Conservation (phyloP, 2,329 filamentous ascomycete species). For the Diaporthe sp. region DNA sequence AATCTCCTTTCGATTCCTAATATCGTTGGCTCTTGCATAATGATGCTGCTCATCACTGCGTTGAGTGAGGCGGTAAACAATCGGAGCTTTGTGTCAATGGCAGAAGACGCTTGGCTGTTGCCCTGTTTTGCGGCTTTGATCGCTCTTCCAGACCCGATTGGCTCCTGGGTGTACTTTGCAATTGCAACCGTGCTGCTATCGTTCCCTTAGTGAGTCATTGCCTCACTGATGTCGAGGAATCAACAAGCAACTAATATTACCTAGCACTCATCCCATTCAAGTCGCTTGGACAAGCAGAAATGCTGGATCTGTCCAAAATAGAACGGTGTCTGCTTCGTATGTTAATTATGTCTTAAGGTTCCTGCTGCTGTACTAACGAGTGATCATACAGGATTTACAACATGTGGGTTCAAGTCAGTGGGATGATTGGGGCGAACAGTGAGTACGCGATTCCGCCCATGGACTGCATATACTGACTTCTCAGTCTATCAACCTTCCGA, state of each 20-base stretch:
- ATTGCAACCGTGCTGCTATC: background rate
- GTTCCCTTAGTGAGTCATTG: background rate
- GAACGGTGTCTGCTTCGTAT: constrained; percentile 63
- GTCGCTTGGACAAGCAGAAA: constrained; percentile 68
- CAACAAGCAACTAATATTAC: background rate
- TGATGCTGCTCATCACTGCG: constrained; percentile 56
- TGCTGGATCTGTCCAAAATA: constrained; percentile 65
- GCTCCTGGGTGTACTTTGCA: constrained; percentile 18
- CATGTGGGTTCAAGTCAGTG: constrained; percentile 38
- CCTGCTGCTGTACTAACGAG: background rate
- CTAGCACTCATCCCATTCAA: constrained; percentile 13
- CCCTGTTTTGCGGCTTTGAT: constrained; percentile 52
- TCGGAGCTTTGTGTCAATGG: constrained; percentile 52
- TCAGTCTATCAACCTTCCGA: constrained; percentile 42
- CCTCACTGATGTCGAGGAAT: background rate
- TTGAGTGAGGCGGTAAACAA: constrained; percentile 55
- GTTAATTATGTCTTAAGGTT: background rate
- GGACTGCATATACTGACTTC: background rate
- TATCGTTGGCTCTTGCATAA: constrained; percentile 35
- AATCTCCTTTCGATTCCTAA: constrained; percentile 65
- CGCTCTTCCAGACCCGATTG: background rate
- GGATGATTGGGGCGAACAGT: constrained; percentile 58
- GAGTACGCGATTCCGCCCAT: background rate
- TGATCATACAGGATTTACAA: constrained; percentile 57
- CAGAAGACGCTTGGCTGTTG: constrained; percentile 62